Evolutionary conservation across 805 yeast species (phyloP).

Genomic region (Suhomyces sp.): DNA sequence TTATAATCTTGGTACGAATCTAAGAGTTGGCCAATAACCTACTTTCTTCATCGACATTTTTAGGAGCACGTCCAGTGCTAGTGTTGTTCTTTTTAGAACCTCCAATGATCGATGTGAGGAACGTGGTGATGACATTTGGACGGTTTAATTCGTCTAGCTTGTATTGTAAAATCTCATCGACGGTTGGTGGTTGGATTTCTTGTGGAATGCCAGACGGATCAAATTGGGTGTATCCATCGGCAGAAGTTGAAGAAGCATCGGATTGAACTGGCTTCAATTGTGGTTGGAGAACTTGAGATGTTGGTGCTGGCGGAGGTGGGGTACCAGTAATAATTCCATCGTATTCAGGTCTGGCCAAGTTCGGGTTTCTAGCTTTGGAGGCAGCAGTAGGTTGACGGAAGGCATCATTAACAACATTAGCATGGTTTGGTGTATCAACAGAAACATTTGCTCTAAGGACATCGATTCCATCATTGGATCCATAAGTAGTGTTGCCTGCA

Average conservation of each 20-base stretch:
- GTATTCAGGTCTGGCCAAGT: conserved; percentile 29
- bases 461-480: conserved; percentile 1
- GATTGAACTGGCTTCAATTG: conserved; percentile 21
- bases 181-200: conserved; percentile 38
- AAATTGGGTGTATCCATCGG: conserved; percentile 4
- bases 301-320: conserved; percentile 20
- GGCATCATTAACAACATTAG: conserved; percentile 13
- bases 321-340: conserved; percentile 33
- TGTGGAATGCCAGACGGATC: conserved; percentile 17
- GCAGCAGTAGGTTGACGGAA: conserved; percentile 32
- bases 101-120: not conserved
- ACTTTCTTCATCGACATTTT: conserved; percentile 3
- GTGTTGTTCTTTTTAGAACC: not conserved
- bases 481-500: conserved; percentile 9
- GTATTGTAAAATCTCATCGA: conserved; percentile 25
- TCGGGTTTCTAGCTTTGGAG: conserved; percentile 43
- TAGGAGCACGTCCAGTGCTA: not conserved
- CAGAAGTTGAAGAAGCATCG: conserved; percentile 17
- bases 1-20: too few species aligned
- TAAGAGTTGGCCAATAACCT: too few species aligned
- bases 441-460: not conserved
- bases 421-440: not conserved
- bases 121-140: conserved; percentile 7
- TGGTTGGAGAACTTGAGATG: conserved; percentile 7
- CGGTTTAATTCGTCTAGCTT: conserved; percentile 20